Conservation (phyloP, 768 basidiomycete species). For the Exidia glandulosa region DNA sequence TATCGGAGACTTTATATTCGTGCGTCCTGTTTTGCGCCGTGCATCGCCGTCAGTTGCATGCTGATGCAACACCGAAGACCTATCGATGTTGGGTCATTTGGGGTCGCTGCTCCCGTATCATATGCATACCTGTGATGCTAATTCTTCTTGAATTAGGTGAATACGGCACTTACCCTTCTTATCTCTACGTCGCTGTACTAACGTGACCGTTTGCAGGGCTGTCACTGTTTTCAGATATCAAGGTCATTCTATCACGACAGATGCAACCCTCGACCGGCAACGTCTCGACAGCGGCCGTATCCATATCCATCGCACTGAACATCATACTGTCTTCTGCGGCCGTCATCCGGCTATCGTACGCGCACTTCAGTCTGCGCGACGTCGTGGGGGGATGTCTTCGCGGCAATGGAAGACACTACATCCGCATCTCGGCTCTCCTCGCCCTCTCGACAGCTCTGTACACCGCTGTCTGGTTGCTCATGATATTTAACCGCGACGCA, state of each 20-base stretch:
- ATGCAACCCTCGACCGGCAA: background rate
- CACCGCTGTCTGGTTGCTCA: background rate
- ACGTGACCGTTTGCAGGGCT: too few species aligned
- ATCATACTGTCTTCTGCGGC: background rate
- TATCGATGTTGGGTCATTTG: background rate
- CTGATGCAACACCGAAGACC: background rate
- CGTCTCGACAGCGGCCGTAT: background rate
- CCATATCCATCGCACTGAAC: background rate
- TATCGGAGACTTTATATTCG: background rate
- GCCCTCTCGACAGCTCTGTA: background rate
- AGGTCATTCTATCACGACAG: background rate
- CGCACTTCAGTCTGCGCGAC: background rate
- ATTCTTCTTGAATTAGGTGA: background rate
- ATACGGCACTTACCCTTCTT: background rate
- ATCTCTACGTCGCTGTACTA: too few species aligned
- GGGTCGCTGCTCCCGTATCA: background rate
- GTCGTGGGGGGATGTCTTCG: background rate
- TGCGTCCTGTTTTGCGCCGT: background rate
- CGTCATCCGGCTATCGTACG: background rate
- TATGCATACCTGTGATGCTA: background rate
- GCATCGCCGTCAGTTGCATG: background rate
- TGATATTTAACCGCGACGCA: background rate
- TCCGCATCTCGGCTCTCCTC: background rate
- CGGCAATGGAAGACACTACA: background rate
- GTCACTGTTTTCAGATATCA: too few species aligned